Evolutionary conservation across 805 yeast genomes (phyloP), one percentile per base, ranked within the genome.

Genomic region (Jamesozyma spencerorum): DNA sequence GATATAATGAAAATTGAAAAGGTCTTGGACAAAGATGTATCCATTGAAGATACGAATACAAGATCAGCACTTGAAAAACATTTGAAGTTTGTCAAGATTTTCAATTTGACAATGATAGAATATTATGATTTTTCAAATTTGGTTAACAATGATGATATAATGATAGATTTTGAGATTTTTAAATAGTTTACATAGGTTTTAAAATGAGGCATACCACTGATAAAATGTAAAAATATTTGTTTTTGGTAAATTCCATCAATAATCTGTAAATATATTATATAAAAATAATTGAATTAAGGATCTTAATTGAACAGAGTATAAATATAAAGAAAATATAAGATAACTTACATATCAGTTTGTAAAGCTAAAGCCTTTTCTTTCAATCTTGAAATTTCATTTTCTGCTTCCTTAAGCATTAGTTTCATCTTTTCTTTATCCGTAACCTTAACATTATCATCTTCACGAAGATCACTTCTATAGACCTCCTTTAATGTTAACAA

Each of bases 341-440:
- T 28, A 7, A 14, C 10, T 36, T 33, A 58, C 44, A 63, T 59
- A 39, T 79, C 75, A 60, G 84, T 83, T 47, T 86, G 65, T 46
- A 88, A 73, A 27, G 76, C 68, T 18, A 65, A 69, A 32, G 92
- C 84, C 64, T 88, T 92, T 39, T 73, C 78, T 65, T 85, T 81
- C 51, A 90, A 69, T 14, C 70, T 70, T 34, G 69, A 75, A 55
- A 85, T 72, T 54, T 83, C 81, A 36, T 69, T 69, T 47, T 83
- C 82, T 54, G 77, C 81, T 37, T 70, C 73, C 37, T 70, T 68
- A 31, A n/a, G n/a, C n/a, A n/a, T n/a, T n/a, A n/a, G n/a, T n/a
- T n/a, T n/a, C n/a, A 83, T 63, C 49, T 59, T 55, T 59, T 73
- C 69, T 55, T 81, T 69, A 33, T 65, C 64, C 10, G 62, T 62